Base-by-base conservation (phyloP, 257 asterid genomes). In the Capsicum rhomboideum region DNA sequence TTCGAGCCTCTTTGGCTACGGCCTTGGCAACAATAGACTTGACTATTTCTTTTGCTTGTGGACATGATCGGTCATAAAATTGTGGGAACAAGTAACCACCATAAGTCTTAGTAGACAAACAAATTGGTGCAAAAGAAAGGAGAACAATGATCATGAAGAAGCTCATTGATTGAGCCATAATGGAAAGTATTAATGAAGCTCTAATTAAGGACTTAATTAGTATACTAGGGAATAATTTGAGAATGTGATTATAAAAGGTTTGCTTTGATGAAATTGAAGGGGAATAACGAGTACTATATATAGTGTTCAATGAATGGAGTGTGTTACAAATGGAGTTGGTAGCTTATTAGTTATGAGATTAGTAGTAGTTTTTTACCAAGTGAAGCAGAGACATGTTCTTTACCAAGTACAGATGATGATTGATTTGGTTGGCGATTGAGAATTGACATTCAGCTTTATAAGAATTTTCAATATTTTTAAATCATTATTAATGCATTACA, bases 11-110 rank as follows among this genome's bases (percentile, higher is more conserved):
- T 86, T 64, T 89, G 8, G 93, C 91, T 10, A 96, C 93, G 4
- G 97, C 98, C 85, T 94, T 91, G 0, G 97, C 93, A 55, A 96
- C 94, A 54, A 94, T 61, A 26, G 96, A 91, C 83, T 85, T 86
- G 1, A 94, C 92, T 12, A 94, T 93, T 40, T 91, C 83, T 63
- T 61, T 90, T 1, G 97, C 97, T 75, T 78, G 84, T 1, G 98
- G 98, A 87, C 98, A 96, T 3, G 96, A 87, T 2, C 89, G 87
- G 59, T 95, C 93, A 55, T 95, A 95, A 88, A 92, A 95, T 82
- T 94, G 98, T 8, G 99, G 97, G 84, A 87, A 93, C 31, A 93
- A 91, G 85, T 88, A 91, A 61, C 97, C 98, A 82, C 91, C 91
- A 82, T 55, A 37, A 87, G 82, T 87, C 83, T 63, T 83, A 26